Conservation (phyloP, 1,284 basidiomycete species). For the Gomphus bonarii region DNA sequence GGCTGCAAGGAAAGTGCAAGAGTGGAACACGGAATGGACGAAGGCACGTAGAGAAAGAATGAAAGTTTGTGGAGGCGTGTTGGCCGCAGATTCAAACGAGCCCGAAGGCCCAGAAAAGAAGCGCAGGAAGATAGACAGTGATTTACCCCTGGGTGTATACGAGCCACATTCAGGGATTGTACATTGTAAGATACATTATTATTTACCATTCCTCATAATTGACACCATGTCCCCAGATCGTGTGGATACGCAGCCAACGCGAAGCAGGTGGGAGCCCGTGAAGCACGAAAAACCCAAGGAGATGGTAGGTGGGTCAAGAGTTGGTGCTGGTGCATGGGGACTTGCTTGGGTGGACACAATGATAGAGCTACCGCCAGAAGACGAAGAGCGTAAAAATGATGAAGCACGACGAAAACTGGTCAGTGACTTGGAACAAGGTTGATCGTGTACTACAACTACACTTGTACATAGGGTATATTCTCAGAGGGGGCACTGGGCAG, state of each 20-base stretch:
- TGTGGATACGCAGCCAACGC: slow-evolving; percentile 59
- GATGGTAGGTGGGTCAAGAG: slow-evolving; percentile 55
- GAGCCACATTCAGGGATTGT: slow-evolving; percentile 64
- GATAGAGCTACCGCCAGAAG: slow-evolving; percentile 37
- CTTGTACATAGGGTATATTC: no score
- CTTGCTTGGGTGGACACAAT: slow-evolving; percentile 68
- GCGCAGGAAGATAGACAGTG: slow-evolving; percentile 24
- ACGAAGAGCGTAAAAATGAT: slow-evolving; percentile 12
- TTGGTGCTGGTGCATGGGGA: slow-evolving; percentile 67
- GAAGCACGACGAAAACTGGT: slow-evolving; percentile 1
- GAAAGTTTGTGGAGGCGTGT: slow-evolving; percentile 32
- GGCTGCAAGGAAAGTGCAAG: slow-evolving; percentile 53
- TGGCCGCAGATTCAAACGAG: slow-evolving; percentile 21
- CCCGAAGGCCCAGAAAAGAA: slow-evolving; percentile 22
- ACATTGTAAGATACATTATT: slow-evolving; percentile 40
- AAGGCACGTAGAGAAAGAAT: slow-evolving; percentile 51
- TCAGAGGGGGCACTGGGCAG: no score
- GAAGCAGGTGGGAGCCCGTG: slow-evolving; percentile 47
- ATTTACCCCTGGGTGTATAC: slow-evolving; percentile 50
- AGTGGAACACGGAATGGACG: slow-evolving; percentile 54
- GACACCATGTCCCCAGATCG: slow-evolving; percentile 38
- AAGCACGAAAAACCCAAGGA: slow-evolving; percentile 34
- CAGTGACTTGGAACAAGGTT: not conserved
- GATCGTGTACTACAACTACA: not conserved
- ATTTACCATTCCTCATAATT: slow-evolving; percentile 6